These are phyloP conservation scores for Trichoderma semiorbis DNA, from an alignment of 2,329 filamentous ascomycete species.

Conservation along the genomic window DNA sequence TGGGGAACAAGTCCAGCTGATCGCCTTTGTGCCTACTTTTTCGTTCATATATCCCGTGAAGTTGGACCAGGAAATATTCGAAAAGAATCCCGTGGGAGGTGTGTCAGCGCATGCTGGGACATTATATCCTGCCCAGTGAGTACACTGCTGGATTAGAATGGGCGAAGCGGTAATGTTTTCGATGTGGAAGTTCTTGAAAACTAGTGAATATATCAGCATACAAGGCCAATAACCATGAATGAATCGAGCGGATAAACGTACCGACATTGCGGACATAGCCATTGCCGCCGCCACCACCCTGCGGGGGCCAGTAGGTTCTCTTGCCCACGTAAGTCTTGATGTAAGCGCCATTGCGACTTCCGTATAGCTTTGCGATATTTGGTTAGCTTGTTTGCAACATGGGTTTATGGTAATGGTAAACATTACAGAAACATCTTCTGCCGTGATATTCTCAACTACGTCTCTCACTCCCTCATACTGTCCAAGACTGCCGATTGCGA, in stretches of 20 bases:
- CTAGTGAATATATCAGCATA: neutral
- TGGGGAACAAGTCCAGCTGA: neutral
- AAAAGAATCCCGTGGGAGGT: neutral
- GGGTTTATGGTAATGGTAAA: neutral
- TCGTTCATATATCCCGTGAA: conserved; percentile 8
- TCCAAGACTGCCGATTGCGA: conserved; percentile 2
- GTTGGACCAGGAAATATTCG: neutral
- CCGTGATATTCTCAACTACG: conserved; percentile 8
- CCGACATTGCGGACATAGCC: conserved; percentile 2
- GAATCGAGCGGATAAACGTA: neutral
- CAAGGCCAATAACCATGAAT: neutral
- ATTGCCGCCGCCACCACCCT: neutral
- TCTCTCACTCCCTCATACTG: conserved; percentile 9
- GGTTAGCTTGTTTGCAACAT: neutral
- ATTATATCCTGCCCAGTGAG: conserved; percentile 2
- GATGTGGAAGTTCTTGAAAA: neutral
- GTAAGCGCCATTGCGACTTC: conserved; percentile 7
- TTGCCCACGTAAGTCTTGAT: conserved; percentile 6
- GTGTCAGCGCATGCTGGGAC: conserved; percentile 2
- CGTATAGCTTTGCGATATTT: neutral
- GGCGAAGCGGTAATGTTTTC: conserved; percentile 3
- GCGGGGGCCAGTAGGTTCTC: neutral
- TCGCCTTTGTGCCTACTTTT: neutral
- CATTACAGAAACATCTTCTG: conserved; percentile 2
- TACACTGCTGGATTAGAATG: neutral